These are phyloP conservation scores for Paxillus ammoniavirescens DNA, from an alignment of 768 basidiomycete genomes.

Conservation along the genomic window DNA sequence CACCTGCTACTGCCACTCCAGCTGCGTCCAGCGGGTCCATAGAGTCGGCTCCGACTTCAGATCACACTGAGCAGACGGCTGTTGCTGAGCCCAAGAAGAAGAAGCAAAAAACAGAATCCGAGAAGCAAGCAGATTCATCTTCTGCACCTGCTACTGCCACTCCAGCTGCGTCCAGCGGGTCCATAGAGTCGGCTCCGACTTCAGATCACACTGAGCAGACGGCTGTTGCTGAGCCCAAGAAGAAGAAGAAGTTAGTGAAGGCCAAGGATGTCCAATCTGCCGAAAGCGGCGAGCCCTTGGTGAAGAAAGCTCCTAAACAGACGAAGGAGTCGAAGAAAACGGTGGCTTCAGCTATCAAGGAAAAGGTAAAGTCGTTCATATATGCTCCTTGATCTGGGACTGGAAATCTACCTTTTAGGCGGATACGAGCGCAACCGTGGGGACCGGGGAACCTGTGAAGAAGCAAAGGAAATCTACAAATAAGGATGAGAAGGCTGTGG, in stretches of 20 bases:
- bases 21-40: background rate
- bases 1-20: background rate
- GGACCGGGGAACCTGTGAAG: constrained; percentile 1
- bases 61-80: background rate
- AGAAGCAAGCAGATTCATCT: background rate
- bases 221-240: constrained; percentile 3
- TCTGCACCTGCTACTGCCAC: background rate
- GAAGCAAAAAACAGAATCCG: constrained; percentile 9
- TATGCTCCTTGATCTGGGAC: background rate
- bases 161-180: background rate
- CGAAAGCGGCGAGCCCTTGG: background rate
- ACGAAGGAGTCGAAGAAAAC: constrained; percentile 13
- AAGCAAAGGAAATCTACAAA: constrained; percentile 3
- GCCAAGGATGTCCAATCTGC: constrained; percentile 5
- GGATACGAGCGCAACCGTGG: background rate
- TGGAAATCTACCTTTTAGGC: constrained; percentile 9
- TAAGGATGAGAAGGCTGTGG: constrained; percentile 3
- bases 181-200: background rate
- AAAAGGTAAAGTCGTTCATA: constrained; percentile 10
- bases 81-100: constrained; percentile 15
- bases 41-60: background rate
- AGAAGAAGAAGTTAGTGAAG: constrained; percentile 21
- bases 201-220: background rate
- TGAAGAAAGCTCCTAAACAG: constrained; percentile 7
- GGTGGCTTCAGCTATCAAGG: background rate